These are phyloP conservation scores for Penicillium cataractarum DNA, from an alignment of 495 filamentous ascomycete species.

Conservation along the genomic window DNA sequence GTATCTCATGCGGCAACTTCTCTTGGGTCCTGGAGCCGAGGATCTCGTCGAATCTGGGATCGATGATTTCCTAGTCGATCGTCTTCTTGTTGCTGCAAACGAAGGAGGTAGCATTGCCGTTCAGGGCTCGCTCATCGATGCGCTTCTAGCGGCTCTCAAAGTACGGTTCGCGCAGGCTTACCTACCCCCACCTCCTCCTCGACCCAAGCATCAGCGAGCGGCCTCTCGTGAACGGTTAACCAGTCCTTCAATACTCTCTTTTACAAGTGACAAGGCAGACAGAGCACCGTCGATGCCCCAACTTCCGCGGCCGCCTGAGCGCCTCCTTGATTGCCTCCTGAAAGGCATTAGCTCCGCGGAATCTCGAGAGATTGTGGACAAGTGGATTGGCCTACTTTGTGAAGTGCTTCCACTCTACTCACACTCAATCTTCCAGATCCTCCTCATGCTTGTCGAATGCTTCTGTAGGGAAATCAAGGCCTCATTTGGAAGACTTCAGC, in stretches of 20 bases:
- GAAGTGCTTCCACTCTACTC: conserved; percentile 83
- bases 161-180: conserved; percentile 59
- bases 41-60: conserved; percentile 69
- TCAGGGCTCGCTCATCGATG: conserved; percentile 75
- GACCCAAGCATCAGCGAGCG: conserved; percentile 47
- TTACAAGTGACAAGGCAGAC: conserved; percentile 52
- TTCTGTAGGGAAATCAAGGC: conserved; percentile 74
- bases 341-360: conserved; percentile 76
- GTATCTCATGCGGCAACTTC: conserved; percentile 72
- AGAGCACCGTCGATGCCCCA: conserved; percentile 33
- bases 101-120: conserved; percentile 49
- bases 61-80: conserved; percentile 72
- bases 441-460: conserved; percentile 88
- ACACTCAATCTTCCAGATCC: conserved; percentile 81
- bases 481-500: conserved; percentile 67
- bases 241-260: conserved; percentile 52
- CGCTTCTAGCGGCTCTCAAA: conserved; percentile 70
- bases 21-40: conserved; percentile 69
- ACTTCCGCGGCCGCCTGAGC: conserved; percentile 64
- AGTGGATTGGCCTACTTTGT: conserved; percentile 86
- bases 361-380: conserved; percentile 79
- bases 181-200: conserved; percentile 38
- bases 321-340: conserved; percentile 79
- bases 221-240: conserved; percentile 49
- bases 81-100: conserved; percentile 65